These are phyloP conservation scores for Entrophospora sp. DNA, from an alignment of 192 early-diverging fungal genomes.

Conservation along the genomic window DNA sequence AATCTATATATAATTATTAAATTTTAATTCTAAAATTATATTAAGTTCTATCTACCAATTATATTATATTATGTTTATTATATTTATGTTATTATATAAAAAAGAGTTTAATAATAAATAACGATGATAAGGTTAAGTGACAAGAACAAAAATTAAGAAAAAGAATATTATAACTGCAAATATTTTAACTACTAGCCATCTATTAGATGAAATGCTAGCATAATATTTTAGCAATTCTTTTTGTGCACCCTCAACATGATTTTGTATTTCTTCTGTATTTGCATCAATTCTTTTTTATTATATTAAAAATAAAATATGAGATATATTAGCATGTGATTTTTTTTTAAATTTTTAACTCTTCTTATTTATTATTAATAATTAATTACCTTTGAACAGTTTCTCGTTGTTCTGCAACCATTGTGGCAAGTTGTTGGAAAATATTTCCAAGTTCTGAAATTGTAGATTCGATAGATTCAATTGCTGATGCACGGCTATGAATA, in stretches of 20 bases:
- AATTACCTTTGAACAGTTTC: conserved; percentile 73
- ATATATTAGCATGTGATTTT: neutral
- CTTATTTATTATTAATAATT: neutral
- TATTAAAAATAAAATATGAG: neutral
- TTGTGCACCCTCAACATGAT: conserved; percentile 86
- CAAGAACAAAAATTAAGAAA: conserved; percentile 63
- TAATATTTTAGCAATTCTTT: conserved; percentile 88
- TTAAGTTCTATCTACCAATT: no score
- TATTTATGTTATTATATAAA: no score
- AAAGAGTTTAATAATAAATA: no score
- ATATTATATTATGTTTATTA: no score
- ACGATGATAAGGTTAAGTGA: conserved; percentile 13
- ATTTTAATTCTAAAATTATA: no score
- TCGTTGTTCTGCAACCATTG: conserved; percentile 79
- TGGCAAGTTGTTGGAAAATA: conserved; percentile 82
- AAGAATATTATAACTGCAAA: conserved; percentile 86
- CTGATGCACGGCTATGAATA: conserved; percentile 79
- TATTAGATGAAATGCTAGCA: conserved; percentile 83
- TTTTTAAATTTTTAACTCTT: neutral
- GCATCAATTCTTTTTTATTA: conserved; percentile 95
- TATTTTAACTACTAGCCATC: conserved; percentile 93
- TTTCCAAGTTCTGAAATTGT: conserved; percentile 95
- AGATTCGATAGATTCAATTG: conserved; percentile 92
- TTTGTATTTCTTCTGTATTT: conserved; percentile 86
- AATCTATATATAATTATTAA: no score